Evolutionary conservation across 2,329 filamentous ascomycete species (phyloP).

Genomic region (Dichotomopilus funicola): DNA sequence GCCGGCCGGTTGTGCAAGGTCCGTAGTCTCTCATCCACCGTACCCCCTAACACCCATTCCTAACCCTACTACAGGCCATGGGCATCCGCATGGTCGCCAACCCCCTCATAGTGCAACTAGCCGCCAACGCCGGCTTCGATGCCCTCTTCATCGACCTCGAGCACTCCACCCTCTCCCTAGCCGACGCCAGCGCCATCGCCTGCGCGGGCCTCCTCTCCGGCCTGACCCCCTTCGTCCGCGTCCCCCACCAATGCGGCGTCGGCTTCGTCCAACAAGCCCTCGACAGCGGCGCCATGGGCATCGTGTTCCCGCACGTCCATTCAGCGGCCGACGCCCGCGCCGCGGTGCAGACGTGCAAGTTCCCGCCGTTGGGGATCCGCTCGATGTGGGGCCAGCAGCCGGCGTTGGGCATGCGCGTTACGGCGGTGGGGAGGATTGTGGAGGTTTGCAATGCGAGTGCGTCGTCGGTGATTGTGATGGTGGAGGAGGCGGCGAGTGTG

Average conservation of each 20-base stretch:
- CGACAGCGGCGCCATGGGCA: not conserved
- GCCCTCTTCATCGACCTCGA: conserved; percentile 1
- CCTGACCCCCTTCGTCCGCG: not conserved
- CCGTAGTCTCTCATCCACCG: not conserved
- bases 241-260: not conserved
- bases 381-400: not conserved
- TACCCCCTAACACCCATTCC: not conserved
- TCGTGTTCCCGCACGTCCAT: not conserved
- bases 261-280: not conserved
- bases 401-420: not conserved
- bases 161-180: not conserved
- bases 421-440: not conserved
- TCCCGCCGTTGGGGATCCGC: not conserved
- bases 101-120: not conserved
- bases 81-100: not conserved
- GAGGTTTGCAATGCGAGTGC: not conserved
- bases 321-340: not conserved
- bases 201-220: not conserved
- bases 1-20: not conserved
- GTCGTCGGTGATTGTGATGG: not conserved
- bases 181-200: not conserved
- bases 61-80: not conserved
- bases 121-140: not conserved
- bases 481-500: not conserved
- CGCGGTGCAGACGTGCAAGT: not conserved